Evolutionary conservation across 2,329 filamentous ascomycete genomes (phyloP).

Genomic region (Exophiala sp.): DNA sequence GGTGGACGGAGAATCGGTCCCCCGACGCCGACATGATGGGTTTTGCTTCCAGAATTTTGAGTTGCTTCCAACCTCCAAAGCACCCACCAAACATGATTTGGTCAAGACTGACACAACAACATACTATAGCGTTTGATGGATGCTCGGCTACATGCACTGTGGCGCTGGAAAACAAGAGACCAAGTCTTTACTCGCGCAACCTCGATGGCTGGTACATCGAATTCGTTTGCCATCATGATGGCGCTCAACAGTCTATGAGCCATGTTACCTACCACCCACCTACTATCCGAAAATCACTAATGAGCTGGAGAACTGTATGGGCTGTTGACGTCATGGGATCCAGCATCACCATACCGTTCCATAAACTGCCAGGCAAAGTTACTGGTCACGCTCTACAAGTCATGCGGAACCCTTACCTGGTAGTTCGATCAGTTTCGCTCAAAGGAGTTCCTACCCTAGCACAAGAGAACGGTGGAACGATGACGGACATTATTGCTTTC

Average conservation of each 20-base stretch:
- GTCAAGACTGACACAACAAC: neutral
- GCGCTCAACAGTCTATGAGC: neutral
- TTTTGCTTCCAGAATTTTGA: neutral
- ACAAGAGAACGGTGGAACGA: too few species aligned
- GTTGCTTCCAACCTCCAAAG: neutral
- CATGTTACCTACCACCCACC: neutral
- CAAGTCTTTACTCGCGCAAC: neutral
- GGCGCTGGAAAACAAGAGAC: neutral
- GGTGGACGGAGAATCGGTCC: neutral
- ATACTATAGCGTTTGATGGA: neutral
- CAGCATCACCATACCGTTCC: neutral
- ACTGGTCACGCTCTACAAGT: too few species aligned
- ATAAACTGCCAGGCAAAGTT: neutral
- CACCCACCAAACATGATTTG: neutral
- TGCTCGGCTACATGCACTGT: neutral
- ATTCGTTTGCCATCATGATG: neutral
- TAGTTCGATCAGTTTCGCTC: too few species aligned
- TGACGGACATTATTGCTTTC: too few species aligned
- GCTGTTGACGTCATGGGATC: neutral
- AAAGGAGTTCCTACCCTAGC: too few species aligned
- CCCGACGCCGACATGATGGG: conserved; percentile 11
- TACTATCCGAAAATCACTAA: too few species aligned
- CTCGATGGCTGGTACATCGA: neutral
- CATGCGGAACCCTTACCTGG: too few species aligned
- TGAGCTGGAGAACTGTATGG: too few species aligned